Evolutionary conservation across 805 yeast species (phyloP), one percentile per base, ranked within the genome.

Genomic region (Starmerella potacharoeniae): DNA sequence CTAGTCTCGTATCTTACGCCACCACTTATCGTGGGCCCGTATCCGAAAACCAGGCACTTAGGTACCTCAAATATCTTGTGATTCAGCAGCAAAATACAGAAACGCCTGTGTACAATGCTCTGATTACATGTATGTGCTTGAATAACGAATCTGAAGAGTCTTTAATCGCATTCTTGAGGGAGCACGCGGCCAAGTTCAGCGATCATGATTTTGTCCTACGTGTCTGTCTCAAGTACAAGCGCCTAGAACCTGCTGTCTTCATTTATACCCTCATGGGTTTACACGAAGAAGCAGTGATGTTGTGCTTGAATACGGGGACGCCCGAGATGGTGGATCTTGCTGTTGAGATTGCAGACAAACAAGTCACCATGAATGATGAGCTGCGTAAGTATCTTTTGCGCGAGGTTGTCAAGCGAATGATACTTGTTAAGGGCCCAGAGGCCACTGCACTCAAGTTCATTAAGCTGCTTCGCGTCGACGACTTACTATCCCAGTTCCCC

Each of bases 401-500:
- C 35, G 75, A 77, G 59, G 83, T 88, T 53, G 76, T 86, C 1
- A 69, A 71, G 44, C 70, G 76, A 35, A 58, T 64, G 3, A 70
- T 69, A 36, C 51, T 51, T 28, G 52, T 52, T 9, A 64, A 66
- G 33, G 73, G 69, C 17, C 59, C 70, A 16, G 58, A 63, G 28
- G 61, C 64, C 35, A 28, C 49, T 8, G 71, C 72, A 5, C 34
- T 62, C 41, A 47, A 49, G 42, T 57, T 64, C 31, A 52, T 59
- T 9, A 60, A 55, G 14, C 46, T 57, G 8, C 65, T 73, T 35
- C 77, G 82, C 3, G 81, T 93, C 45, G 89, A 86, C 58, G 97
- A 93, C 63, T 65, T 93, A 42, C 69, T 93, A 51, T 95, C 95
- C 1, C 71, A 87, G 35, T 83, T 93, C 60, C 96, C 97, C 0